Conservation (phyloP, 345 rosid species). For the Hypericum perforatum region DNA sequence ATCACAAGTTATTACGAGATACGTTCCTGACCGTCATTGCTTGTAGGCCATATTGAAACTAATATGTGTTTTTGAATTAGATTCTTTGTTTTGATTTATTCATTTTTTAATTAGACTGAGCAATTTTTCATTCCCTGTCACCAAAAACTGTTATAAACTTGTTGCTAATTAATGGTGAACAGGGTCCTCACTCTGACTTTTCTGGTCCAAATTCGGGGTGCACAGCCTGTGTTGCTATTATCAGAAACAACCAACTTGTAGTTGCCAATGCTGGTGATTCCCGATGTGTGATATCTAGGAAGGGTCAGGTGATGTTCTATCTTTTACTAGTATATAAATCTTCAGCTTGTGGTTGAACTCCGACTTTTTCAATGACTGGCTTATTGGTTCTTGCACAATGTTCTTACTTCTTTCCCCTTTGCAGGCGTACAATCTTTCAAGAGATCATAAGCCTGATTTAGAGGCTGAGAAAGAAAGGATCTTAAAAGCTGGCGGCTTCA, state of each 20-base stretch:
- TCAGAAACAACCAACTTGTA: conserved; percentile 60
- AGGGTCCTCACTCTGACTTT: conserved; percentile 98
- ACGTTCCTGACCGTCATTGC: too few relatives aligned
- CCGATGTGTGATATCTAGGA: conserved; percentile 85
- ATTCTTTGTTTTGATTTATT: not conserved
- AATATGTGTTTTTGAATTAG: not conserved
- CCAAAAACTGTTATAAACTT: too few relatives aligned
- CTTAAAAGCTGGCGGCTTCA: conserved; percentile 92
- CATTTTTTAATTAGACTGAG: too few relatives aligned
- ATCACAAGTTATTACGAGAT: too few relatives aligned
- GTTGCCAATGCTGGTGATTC: conserved; percentile 98
- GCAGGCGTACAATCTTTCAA: conserved; percentile 88
- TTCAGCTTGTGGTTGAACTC: not conserved
- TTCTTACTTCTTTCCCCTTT: not conserved
- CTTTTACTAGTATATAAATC: not conserved
- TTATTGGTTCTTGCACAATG: too few relatives aligned
- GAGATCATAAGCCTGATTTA: conserved; percentile 97
- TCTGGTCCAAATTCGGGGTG: conserved; percentile 83
- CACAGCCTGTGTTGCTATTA: conserved; percentile 79
- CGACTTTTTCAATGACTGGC: not conserved
- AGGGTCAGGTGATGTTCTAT: conserved; percentile 59
- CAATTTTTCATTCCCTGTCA: too few relatives aligned
- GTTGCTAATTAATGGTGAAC: not conserved
- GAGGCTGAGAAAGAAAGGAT: conserved; percentile 91
- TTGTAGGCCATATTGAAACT: too few relatives aligned